These are phyloP conservation scores for Fusarium continuum DNA, from an alignment of 2,329 filamentous ascomycete species.

Conservation along the genomic window DNA sequence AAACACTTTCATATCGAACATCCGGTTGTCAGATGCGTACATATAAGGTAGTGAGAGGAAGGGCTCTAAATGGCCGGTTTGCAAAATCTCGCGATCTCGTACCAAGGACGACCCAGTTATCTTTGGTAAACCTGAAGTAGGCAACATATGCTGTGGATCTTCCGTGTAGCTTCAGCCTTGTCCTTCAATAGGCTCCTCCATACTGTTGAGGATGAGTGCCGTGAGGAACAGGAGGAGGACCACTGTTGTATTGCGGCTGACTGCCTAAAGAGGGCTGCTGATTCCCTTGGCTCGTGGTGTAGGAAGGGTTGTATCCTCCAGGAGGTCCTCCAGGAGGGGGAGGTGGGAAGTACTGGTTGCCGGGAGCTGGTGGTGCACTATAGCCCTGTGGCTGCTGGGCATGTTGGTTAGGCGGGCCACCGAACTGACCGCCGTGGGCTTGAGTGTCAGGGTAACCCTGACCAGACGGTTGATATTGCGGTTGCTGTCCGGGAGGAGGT, in stretches of 20 bases:
- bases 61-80: slow-evolving; percentile 15
- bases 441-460: slow-evolving; percentile 38
- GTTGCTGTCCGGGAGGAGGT: slow-evolving; percentile 35
- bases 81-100: slow-evolving; percentile 26
- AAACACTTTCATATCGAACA: slow-evolving; percentile 19
- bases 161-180: background rate
- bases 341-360: slow-evolving; percentile 39
- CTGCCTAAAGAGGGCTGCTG: slow-evolving; percentile 45
- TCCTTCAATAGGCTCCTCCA: slow-evolving; percentile 38
- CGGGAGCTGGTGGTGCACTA: slow-evolving; percentile 33
- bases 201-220: slow-evolving; percentile 48
- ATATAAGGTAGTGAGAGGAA: slow-evolving; percentile 17
- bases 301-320: slow-evolving; percentile 45
- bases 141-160: slow-evolving; percentile 5
- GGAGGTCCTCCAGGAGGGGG: slow-evolving; percentile 34
- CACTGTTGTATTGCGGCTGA: slow-evolving; percentile 42
- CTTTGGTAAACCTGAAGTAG: slow-evolving; percentile 2
- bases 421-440: slow-evolving; percentile 31
- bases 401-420: slow-evolving; percentile 36
- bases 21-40: slow-evolving; percentile 11
- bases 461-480: slow-evolving; percentile 35
- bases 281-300: slow-evolving; percentile 40
- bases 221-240: slow-evolving; percentile 42
- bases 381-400: slow-evolving; percentile 36
- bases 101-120: slow-evolving; percentile 6